These are phyloP conservation scores for Tremella yokohamensis DNA, from an alignment of 768 basidiomycete genomes.

Conservation along the genomic window DNA sequence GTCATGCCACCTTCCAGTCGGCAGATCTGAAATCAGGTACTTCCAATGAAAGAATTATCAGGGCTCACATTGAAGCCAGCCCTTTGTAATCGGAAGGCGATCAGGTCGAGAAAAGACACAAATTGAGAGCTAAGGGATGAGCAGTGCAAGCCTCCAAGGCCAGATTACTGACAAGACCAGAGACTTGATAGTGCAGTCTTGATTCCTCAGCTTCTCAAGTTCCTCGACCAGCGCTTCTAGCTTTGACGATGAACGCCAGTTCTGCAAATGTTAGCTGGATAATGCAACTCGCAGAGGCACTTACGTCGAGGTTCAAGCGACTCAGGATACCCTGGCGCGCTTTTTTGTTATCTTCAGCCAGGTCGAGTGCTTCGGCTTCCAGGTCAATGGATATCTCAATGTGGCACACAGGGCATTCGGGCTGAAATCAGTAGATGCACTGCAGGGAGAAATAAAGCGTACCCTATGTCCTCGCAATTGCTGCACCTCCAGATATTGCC, in stretches of 20 bases:
- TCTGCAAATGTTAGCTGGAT: slow-evolving; percentile 37
- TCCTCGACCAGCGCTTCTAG: slow-evolving; percentile 96
- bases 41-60: neutral
- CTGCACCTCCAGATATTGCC: slow-evolving; percentile 81
- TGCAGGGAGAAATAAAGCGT: slow-evolving; percentile 37
- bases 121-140: slow-evolving; percentile 44
- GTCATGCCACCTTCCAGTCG: slow-evolving; percentile 95
- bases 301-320: slow-evolving; percentile 70
- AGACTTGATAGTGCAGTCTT: slow-evolving; percentile 90
- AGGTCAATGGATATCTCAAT: slow-evolving; percentile 87
- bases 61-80: slow-evolving; percentile 77
- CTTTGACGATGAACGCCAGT: slow-evolving; percentile 94
- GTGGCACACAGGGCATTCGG: slow-evolving; percentile 92
- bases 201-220: slow-evolving; percentile 71
- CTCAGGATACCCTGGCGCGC: slow-evolving; percentile 88
- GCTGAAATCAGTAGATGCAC: slow-evolving; percentile 55
- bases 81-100: slow-evolving; percentile 84
- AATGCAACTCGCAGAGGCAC: slow-evolving; percentile 7
- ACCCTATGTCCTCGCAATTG: slow-evolving; percentile 55
- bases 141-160: neutral
- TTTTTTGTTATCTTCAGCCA: slow-evolving; percentile 59
- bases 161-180: slow-evolving; percentile 65
- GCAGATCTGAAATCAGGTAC: slow-evolving; percentile 62
- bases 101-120: slow-evolving; percentile 63
- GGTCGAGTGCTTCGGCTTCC: slow-evolving; percentile 85